Percentiles rank a stretch among this genome's conserved stretches.
These are phyloP conservation scores for Fabrea salina DNA, from an alignment of 169 alveolate species.

Conservation along the genomic window DNA sequence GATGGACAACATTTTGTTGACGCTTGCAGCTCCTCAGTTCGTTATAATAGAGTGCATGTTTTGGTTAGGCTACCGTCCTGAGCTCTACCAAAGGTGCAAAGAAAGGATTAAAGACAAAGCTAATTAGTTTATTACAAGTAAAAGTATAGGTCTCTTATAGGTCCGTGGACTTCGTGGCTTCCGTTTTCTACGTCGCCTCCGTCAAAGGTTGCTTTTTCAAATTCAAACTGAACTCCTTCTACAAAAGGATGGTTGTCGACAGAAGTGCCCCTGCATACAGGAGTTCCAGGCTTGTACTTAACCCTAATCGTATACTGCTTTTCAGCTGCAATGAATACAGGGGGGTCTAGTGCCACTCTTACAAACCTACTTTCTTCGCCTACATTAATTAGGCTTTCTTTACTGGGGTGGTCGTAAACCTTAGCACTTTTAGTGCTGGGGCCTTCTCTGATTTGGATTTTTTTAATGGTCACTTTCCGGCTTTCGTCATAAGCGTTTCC, in stretches of 20 bases:
- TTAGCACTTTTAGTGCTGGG: not conserved
- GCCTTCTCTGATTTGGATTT: constrained; percentile 33
- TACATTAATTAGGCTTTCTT: constrained; percentile 12
- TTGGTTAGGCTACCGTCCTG: constrained; percentile 26
- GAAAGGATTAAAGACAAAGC: too few relatives aligned
- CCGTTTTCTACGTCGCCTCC: constrained; percentile 35
- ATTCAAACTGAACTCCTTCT: constrained; percentile 22
- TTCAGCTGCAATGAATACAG: constrained; percentile 7
- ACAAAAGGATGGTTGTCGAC: constrained; percentile 20
- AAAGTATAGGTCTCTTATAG: constrained; percentile 28
- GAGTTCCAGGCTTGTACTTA: constrained; percentile 33
- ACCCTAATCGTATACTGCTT: constrained; percentile 23
- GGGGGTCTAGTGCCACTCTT: constrained; percentile 12
- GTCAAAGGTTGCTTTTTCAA: constrained; percentile 26
- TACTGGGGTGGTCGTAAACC: constrained; percentile 14
- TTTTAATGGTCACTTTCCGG: constrained; percentile 4
- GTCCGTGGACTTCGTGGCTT: constrained; percentile 36
- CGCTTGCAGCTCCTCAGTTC: constrained; percentile 29
- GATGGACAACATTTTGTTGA: constrained; percentile 5
- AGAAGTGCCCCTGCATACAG: constrained; percentile 29
- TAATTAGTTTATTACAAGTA: too few relatives aligned
- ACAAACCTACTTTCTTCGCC: constrained; percentile 33
- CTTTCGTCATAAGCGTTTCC: constrained; percentile 32
- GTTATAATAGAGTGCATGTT: constrained; percentile 7
- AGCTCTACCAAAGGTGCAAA: too few relatives aligned